Percentiles rank a stretch among this genome's conserved stretches.
Conservation (phyloP, 208 protist species). For the Trypanosoma platydactyli region DNA sequence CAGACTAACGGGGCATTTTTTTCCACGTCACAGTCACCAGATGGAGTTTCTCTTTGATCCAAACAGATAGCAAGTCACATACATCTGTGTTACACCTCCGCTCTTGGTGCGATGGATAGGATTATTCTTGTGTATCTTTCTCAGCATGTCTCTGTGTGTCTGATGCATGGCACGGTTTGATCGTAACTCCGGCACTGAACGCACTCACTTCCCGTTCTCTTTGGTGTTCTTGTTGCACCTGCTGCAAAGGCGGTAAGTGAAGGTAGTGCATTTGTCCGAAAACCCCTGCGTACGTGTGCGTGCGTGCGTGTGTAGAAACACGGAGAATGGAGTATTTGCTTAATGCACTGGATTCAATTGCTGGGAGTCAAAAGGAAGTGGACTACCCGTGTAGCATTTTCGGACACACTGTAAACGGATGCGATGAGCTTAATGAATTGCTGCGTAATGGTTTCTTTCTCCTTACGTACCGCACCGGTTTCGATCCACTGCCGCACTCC, state of each 20-base stretch:
- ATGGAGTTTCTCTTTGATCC: conserved; percentile 89
- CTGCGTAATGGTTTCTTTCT: conserved; percentile 48
- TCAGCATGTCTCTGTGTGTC: no score
- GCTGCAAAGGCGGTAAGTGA: no score
- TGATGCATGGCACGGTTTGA: no score
- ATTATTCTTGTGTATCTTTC: no score
- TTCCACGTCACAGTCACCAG: conserved; percentile 82
- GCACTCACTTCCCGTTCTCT: no score
- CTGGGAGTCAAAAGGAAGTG: neutral
- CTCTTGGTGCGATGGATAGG: no score
- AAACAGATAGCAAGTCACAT: conserved; percentile 43
- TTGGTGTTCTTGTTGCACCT: no score
- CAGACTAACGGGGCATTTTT: conserved; percentile 78
- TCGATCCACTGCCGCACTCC: conserved; percentile 39
- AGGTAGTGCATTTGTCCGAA: no score
- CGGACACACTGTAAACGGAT: conserved; percentile 17
- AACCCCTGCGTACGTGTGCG: no score
- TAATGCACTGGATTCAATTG: neutral
- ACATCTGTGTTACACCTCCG: no score
- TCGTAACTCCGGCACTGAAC: no score
- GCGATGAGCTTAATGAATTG: conserved; percentile 40
- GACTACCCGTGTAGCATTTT: conserved; percentile 24
- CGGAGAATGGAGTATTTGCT: conserved; percentile 13
- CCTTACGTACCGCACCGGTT: conserved; percentile 76
- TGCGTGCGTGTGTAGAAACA: neutral